These are phyloP conservation scores for Mucor ambiguus DNA, from an alignment of 371 early-diverging fungal genomes.

Conservation along the genomic window DNA sequence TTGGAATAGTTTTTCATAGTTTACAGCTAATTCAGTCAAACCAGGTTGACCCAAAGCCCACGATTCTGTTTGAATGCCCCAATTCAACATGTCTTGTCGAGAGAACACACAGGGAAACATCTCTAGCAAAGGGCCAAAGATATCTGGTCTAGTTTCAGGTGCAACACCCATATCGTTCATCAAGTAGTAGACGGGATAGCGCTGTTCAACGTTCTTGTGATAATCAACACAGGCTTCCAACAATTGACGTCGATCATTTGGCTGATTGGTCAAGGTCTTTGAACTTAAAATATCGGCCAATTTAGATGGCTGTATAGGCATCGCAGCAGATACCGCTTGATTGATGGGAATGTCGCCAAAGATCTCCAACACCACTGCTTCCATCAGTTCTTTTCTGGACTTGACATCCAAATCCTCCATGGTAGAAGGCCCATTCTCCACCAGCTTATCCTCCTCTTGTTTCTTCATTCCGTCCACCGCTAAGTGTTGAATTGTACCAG, in stretches of 20 bases:
- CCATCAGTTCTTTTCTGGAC: constrained; percentile 35
- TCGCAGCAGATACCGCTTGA: constrained; percentile 46
- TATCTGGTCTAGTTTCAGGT: constrained; percentile 37
- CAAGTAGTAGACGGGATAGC: constrained; percentile 46
- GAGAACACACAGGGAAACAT: constrained; percentile 47
- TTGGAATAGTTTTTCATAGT: constrained; percentile 35
- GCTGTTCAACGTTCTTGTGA: constrained; percentile 30
- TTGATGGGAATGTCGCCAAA: constrained; percentile 55
- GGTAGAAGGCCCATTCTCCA: neutral
- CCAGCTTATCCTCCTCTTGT: neutral
- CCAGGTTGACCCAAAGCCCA: constrained; percentile 26
- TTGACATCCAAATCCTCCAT: constrained; percentile 24
- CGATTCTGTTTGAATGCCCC: constrained; percentile 27
- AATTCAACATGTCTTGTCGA: constrained; percentile 34
- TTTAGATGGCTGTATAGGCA: constrained; percentile 32
- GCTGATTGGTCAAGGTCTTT: neutral
- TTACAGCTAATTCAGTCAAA: constrained; percentile 19
- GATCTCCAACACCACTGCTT: constrained; percentile 39
- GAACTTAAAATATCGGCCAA: constrained; percentile 21
- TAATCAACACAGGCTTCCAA: constrained; percentile 47
- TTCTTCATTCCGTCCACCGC: constrained; percentile 17
- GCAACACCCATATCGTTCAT: constrained; percentile 35
- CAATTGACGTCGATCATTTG: constrained; percentile 25
- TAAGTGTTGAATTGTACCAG: constrained; percentile 22
- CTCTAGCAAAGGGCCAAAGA: constrained; percentile 38